Conservation (phyloP, 441 rosid species). For the Lepidium campestre region DNA sequence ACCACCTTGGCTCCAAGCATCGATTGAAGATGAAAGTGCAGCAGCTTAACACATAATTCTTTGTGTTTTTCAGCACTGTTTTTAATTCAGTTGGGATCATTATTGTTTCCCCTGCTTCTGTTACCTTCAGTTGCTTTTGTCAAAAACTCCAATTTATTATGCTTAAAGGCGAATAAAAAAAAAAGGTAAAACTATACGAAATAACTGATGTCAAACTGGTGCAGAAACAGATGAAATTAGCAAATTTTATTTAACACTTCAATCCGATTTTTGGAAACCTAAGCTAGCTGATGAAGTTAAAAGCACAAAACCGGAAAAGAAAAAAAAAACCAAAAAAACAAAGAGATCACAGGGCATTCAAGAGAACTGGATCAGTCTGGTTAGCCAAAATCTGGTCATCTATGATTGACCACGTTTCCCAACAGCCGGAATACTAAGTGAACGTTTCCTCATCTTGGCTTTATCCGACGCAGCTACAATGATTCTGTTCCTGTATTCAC, state of each 20-base stretch:
- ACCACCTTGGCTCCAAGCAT: too few relatives aligned
- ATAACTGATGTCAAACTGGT: background rate
- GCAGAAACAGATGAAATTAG: background rate
- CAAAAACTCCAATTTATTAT: too few relatives aligned
- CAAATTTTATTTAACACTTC: background rate
- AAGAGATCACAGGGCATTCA: slow-evolving; percentile 7
- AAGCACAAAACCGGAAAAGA: background rate
- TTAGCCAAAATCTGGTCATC: slow-evolving; percentile 35
- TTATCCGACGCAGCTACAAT: slow-evolving; percentile 24
- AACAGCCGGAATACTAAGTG: slow-evolving; percentile 66
- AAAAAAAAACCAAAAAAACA: background rate
- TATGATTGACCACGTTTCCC: slow-evolving; percentile 42
- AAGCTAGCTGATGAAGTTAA: background rate
- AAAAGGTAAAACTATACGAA: too few relatives aligned
- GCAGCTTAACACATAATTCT: too few relatives aligned
- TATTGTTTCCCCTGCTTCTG: too few relatives aligned
- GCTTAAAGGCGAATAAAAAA: too few relatives aligned
- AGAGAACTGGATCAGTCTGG: slow-evolving; percentile 7
- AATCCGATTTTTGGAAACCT: slow-evolving; percentile 8
- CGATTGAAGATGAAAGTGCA: too few relatives aligned
- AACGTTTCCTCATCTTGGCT: slow-evolving; percentile 48
- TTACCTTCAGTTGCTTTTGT: too few relatives aligned
- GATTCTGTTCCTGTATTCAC: slow-evolving; percentile 34
- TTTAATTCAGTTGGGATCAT: too few relatives aligned
- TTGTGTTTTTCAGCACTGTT: too few relatives aligned